phyloP scores from a whole-genome alignment of 208 protist species.

The Phytomonas francai region DNA sequence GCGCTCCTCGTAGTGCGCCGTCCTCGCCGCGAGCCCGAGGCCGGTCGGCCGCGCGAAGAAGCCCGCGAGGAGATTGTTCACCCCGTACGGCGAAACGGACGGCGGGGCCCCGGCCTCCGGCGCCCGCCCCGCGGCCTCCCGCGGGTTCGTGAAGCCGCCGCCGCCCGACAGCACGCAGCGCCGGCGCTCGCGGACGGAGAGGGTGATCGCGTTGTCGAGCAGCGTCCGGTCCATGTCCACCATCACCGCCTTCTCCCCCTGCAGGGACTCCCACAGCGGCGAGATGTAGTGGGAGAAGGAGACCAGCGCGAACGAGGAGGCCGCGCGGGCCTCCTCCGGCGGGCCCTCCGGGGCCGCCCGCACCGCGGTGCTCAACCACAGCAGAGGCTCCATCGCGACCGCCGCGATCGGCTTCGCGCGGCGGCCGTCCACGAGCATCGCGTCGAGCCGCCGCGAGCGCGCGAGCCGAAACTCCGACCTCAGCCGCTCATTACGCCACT shows the following conservation, averaged over 20 bases:
- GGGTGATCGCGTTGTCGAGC: conserved; percentile 65
- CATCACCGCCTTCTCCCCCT: conserved; percentile 50
- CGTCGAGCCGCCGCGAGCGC: conserved; percentile 45
- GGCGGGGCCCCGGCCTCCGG: background rate
- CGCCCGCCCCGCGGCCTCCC: background rate
- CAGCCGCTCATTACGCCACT: conserved; percentile 50
- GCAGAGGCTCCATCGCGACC: conserved; percentile 23
- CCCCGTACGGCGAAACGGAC: background rate
- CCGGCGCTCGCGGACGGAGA: conserved; percentile 14
- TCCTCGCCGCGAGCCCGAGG: background rate
- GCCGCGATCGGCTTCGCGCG: conserved; percentile 48
- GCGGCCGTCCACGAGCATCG: conserved; percentile 43
- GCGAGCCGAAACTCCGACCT: conserved; percentile 62
- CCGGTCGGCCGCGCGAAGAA: no score
- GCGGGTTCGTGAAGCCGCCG: background rate
- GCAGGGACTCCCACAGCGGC: conserved; percentile 48
- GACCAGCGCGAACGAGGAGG: conserved; percentile 34
- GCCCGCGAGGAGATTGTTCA: no score
- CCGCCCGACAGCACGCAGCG: conserved; percentile 11
- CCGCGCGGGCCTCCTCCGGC: conserved; percentile 21
- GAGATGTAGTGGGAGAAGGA: conserved; percentile 55
- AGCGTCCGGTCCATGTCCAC: conserved; percentile 85
- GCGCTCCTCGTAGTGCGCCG: background rate
- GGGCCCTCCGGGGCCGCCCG: background rate
- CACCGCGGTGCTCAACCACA: background rate